Evolutionary conservation across 768 basidiomycete species (phyloP), one percentile per base, ranked within the genome.

Genomic region (Russula sp.): DNA sequence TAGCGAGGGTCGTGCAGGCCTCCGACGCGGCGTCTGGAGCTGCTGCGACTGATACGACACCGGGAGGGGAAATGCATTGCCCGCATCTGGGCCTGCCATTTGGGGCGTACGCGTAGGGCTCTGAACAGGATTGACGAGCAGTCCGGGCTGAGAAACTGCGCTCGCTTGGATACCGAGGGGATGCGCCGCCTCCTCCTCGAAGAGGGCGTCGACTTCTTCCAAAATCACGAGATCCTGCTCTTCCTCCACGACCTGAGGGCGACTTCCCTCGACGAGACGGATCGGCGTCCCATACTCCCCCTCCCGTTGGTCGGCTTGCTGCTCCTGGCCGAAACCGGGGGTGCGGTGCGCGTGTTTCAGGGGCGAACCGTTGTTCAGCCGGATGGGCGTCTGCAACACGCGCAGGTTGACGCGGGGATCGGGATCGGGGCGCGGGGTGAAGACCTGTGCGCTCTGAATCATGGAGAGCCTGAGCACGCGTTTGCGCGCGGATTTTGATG

Each of bases 361-460:
- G 6, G 68, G 72, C 9, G 71, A 70, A 27, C 27, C 27, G 31
- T 57, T 62, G 31, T 57, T 63, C 13, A 68, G 59, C 3, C 70
- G 66, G 39, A 84, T 69, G 0, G 86, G 86, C 14, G 79, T 84
- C 69, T 85, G 81, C 4, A 90, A 77, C 37, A 87, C 76, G 8
- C 81, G 77, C 1, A 90, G 78, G 64, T 88, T 88, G 70, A 84
- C 84, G 35, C 77, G 74, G 2, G 86, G 84, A 68, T 87, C 79
- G 3, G 74, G 72, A 40, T 81, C 84, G 0, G 84, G 85, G 4
- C 81, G 73, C 1, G 88, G 89, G 1, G 83, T 82, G 72, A 89
- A 88, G 5, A 91, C 87, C 68, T 88, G 82, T 0, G 86, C 86
- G 59, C 83, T 84, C 31, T 84, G 78, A 39, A 91, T 88, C 85